These are phyloP conservation scores for Hypoxylon sp. DNA, from an alignment of 2,329 filamentous ascomycete genomes.

Conservation along the genomic window DNA sequence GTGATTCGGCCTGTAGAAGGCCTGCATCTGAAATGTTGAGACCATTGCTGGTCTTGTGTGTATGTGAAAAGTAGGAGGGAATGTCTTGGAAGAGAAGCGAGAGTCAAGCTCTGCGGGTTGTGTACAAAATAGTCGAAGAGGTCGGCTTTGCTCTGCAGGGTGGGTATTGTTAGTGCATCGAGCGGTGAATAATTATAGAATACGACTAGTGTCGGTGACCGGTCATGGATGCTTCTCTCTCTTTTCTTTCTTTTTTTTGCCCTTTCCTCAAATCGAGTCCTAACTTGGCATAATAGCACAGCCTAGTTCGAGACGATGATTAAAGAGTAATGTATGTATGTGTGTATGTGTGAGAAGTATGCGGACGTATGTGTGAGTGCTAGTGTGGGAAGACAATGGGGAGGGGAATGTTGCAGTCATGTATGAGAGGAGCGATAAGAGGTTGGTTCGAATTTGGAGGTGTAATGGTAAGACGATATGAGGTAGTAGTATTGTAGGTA, in stretches of 20 bases:
- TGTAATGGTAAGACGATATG: slow-evolving; percentile 40
- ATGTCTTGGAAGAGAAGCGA: slow-evolving; percentile 38
- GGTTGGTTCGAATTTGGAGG: slow-evolving; percentile 47
- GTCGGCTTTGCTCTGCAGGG: slow-evolving; percentile 46
- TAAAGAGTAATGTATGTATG: slow-evolving; percentile 36
- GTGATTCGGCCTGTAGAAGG: slow-evolving; percentile 66
- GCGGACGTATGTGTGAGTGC: slow-evolving; percentile 40
- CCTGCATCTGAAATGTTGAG: slow-evolving; percentile 67
- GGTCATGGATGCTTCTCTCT: slow-evolving; percentile 19
- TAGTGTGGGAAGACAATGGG: slow-evolving; percentile 48
- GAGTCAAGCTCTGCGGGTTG: slow-evolving; percentile 41
- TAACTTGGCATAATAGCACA: slow-evolving; percentile 34
- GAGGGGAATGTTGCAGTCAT: slow-evolving; percentile 47
- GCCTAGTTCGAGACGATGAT: slow-evolving; percentile 46
- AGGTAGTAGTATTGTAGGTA: slow-evolving; percentile 32
- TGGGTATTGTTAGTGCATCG: slow-evolving; percentile 49
- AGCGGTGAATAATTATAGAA: slow-evolving; percentile 46
- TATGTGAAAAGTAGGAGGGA: slow-evolving; percentile 26
- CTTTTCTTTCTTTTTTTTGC: slow-evolving; percentile 17
- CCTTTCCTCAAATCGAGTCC: slow-evolving; percentile 38
- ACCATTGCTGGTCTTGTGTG: slow-evolving; percentile 61
- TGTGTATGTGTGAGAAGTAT: slow-evolving; percentile 36
- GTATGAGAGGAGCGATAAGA: slow-evolving; percentile 46
- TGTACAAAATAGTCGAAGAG: slow-evolving; percentile 47
- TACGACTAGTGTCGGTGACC: slow-evolving; percentile 33